Evolutionary conservation across 2,329 filamentous ascomycete genomes (phyloP), one percentile per base, ranked within the genome.

Genomic region (Fonsecaea monophora): DNA sequence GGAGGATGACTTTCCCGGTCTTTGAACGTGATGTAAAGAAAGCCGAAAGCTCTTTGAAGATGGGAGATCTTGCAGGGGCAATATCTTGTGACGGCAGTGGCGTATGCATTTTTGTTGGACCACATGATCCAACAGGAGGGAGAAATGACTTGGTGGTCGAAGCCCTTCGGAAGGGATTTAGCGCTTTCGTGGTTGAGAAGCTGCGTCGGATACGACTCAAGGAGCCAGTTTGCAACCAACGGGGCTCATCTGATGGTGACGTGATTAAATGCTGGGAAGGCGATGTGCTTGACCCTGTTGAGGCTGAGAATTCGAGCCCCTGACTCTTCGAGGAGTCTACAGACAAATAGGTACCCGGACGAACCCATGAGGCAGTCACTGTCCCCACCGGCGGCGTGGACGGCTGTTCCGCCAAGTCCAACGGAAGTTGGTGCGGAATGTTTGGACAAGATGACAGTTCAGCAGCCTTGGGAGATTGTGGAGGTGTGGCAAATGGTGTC

Each of bases 11-110:
- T 42, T 66, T 72, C 40, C 35, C 64, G 34, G 60, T 67, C 18
- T 55, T 63, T 13, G 60, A 60, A n/a, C 70, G 55, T 5, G 53
- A 50, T 21, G 57, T 40, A 57, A 73, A 70, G 67, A 73, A 72
- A 18, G 50, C 38, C 9, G 70, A 69, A 10, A 72, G 62, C 32
- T 72, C 70, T 58, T 66, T 69, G 25, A 68, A 37, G 53, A 70
- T 62, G 12, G 62, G 60, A 9, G 64, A 35, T 42, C 37, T 63
- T 15, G 58, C 57, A 18, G 65, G 56, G 12, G 35, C 34, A 13
- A 59, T 64, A 25, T 64, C 65, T 30, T 67, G 37, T 9, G 42
- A 54, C 6, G 68, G 61, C 30, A 53, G 18, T 62, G 53, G 55
- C 21, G 50, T 57, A 18, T 61, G 54, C 15, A 25, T 62, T 53